A percentile compares a stretch with the other conserved stretches of the same genome.
Conservation (phyloP, 495 filamentous ascomycete genomes). For the Cenococcum geophilum region DNA sequence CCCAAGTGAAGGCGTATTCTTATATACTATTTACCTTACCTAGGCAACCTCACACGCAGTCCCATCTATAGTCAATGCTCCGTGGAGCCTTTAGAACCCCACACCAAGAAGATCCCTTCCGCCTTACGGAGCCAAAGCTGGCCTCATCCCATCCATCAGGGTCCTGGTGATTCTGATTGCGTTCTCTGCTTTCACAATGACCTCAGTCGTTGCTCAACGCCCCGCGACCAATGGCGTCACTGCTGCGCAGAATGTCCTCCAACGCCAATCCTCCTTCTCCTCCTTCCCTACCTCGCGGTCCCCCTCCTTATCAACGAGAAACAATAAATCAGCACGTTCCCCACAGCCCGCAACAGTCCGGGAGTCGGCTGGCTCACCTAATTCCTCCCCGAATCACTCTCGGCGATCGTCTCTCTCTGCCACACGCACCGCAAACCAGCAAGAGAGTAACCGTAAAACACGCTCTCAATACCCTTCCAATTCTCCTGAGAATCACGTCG, state of each 20-base stretch:
- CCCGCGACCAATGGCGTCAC: constrained; percentile 7
- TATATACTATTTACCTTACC: background rate
- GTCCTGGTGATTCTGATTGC: constrained; percentile 3
- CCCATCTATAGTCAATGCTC: background rate
- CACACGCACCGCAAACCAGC: background rate
- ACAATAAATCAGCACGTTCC: constrained; percentile 46
- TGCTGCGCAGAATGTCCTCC: constrained; percentile 18
- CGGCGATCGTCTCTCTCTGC: constrained; percentile 17
- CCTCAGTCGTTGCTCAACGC: constrained; percentile 17
- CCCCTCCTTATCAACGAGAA: constrained; percentile 45
- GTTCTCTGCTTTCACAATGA: background rate
- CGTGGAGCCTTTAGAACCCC: background rate
- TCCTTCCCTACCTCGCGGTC: constrained; percentile 54
- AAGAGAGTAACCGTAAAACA: constrained; percentile 42
- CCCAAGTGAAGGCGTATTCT: background rate
- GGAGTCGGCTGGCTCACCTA: constrained; percentile 29
- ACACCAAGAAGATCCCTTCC: background rate
- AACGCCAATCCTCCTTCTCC: constrained; percentile 51
- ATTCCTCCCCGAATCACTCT: constrained; percentile 16
- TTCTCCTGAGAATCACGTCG: constrained; percentile 82
- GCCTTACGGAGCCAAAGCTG: background rate
- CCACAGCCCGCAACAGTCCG: constrained; percentile 48
- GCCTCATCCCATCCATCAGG: background rate
- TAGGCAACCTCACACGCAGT: background rate
- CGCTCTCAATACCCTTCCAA: constrained; percentile 84